Base-by-base conservation (phyloP, 2,329 filamentous ascomycete species). In the Phialocephala sp. region DNA sequence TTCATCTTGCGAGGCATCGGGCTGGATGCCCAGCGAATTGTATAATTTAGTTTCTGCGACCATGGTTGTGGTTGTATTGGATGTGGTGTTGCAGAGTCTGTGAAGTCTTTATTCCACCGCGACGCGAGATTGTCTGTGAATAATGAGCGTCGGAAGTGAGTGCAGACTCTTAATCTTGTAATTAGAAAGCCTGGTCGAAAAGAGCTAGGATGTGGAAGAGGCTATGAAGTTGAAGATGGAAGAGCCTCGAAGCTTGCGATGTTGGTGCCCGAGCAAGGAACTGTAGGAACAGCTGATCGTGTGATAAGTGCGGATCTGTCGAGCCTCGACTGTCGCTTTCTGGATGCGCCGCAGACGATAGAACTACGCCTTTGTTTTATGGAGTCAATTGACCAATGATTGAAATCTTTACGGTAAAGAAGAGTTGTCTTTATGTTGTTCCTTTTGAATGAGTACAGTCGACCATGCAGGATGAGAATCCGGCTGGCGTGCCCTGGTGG, bases 1-100 rank as follows among this genome's bases (percentile, higher is more conserved):
- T 71, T 98, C 94, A 76, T 97, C 94, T 80, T 96, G 92, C 27
- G 88, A 85, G 27, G 94, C 93, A 67, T 89, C 87, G 43, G 94
- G 87, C 78, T 92, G 90, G 80, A 97, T 83, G 77, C 85, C 84
- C 74, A 99, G 85, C 69, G 88, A 85, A 79, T 98, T 93, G 84
- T 99, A 99, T 69, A 98, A 89, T 81, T 96, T 97, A 61, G 91
- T 95, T 83, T 98, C 94, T 75, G 92, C 91, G 73, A 96, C 93
- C 94, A 98, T 97, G 72, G 65, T 11, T 61, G 52, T 62, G 14
- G 54, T 60, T 45, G 54, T 52, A 50, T 59, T 15, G 35, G 27
- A 22, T 27, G 50, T 22, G 32, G 9, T n/a, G 35, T 35, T 47
- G 18, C 45, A 41, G 35, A 36, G 37, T 20, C 9, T 59, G 54